Evolutionary conservation across 495 filamentous ascomycete species (phyloP), one percentile per base, ranked within the genome.

Genomic region (Neurospora sp.): DNA sequence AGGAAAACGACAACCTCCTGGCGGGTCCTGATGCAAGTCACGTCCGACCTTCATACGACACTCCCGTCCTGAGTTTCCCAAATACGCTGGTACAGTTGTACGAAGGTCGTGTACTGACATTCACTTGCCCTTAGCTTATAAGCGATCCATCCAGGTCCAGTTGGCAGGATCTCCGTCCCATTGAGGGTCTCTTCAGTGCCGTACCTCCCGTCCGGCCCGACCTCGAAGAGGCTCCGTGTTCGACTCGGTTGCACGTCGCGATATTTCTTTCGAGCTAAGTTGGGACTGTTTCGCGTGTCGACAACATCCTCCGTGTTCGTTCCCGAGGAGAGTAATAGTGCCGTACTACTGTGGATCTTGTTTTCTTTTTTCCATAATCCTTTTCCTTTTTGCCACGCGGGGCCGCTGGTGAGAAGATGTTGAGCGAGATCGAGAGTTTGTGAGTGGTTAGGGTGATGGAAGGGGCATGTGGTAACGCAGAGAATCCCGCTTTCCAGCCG

Each of bases 371-470:
- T n/a, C 31, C 31, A 35, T 35, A 8, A n/a, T 9, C 42, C 18
- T n/a, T n/a, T n/a, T 31, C 3, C 31, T n/a, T n/a, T n/a, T n/a
- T n/a, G 8, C 18, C 18, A 18, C 18, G 18, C 4, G 4, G 0
- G 42, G 7, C 42, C 18, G 9, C 16, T 18, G 18, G 42, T n/a
- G 92, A 97, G 80, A 98, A 96, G 95, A 89, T 98, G 87, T 88
- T 96, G 74, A 88, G 87, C 22, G 95, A 98, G 86, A 94, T 94
- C 88, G 89, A 93, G 81, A 94, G 89, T 72, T 93, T 94, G n/a
- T 98, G 96, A 96, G 88, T 90, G 22, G 93, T 35, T 35, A 35
- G 31, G 31, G 92, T 16, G 93, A 97, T 76, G 94, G 94, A 20
- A 88, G 94, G 72, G 40, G 40, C 12, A 92, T 0, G 84, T 98